Evolutionary conservation across 805 yeast species (phyloP).

Genomic region (Starmerella roubikii): DNA sequence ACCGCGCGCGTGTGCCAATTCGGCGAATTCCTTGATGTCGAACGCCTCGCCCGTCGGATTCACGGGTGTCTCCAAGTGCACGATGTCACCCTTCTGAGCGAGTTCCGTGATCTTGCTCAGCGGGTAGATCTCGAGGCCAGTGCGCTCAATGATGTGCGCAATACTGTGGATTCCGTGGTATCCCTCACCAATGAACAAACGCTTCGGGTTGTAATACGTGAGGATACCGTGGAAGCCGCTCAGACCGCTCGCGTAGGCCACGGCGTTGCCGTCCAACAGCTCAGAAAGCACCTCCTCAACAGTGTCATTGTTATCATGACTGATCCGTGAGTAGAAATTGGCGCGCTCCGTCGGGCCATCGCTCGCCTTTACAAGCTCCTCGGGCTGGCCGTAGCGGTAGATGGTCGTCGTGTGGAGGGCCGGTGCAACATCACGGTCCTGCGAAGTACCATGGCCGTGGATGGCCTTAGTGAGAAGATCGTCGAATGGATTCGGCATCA

Average conservation of each 20-base stretch:
- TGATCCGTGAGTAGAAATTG: slow-evolving; percentile 52
- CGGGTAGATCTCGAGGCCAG: slow-evolving; percentile 31
- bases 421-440: slow-evolving; percentile 35
- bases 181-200: slow-evolving; percentile 60
- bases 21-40: slow-evolving; percentile 50
- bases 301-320: slow-evolving; percentile 59
- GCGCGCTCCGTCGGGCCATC: slow-evolving; percentile 24
- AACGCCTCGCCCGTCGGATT: slow-evolving; percentile 65
- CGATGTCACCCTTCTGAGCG: slow-evolving; percentile 52
- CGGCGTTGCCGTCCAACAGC: slow-evolving; percentile 50
- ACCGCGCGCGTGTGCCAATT: slow-evolving; percentile 62
- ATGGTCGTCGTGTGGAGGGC: slow-evolving; percentile 79
- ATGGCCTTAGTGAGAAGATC: slow-evolving; percentile 26
- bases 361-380: slow-evolving; percentile 34
- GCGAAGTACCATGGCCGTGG: slow-evolving; percentile 53
- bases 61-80: slow-evolving; percentile 62
- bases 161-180: slow-evolving; percentile 79
- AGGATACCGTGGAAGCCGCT: slow-evolving; percentile 69
- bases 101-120: slow-evolving; percentile 30
- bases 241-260: slow-evolving; percentile 65
- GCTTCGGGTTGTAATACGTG: slow-evolving; percentile 57
- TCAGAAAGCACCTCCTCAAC: slow-evolving; percentile 52
- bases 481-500: background rate
- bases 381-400: slow-evolving; percentile 53
- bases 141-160: slow-evolving; percentile 46